Base-by-base conservation (phyloP, 495 filamentous ascomycete genomes). In the Neurospora discreta region DNA sequence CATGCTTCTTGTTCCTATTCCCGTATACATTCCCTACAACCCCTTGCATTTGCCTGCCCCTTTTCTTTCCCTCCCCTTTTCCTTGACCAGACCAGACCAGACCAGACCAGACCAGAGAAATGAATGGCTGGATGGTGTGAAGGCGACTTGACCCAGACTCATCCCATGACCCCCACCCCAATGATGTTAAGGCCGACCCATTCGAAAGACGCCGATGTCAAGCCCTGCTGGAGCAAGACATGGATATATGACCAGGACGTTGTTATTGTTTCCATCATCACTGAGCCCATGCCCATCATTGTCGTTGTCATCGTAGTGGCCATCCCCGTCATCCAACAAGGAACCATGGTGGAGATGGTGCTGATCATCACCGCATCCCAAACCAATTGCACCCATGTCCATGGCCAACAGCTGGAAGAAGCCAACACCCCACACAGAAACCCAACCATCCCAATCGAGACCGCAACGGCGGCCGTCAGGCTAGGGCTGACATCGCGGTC, bases 401-500 rank as follows among this genome's bases (percentile, higher is more conserved):
- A 60, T 1, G 6, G 1, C 26, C 52, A 52, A 60, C 26, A 30
- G 15, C 52, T 65, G 33, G 33, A 36, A 36, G 52, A 65, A 65
- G 26, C 69, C 43, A 74, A 16, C 15, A 75, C 39, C 6, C 75
- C 77, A 1, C 73, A 1, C 44, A 74, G 15, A 15, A 78, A 73
- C 23, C 75, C 77, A 18, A 26, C 44, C 8, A 68, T 13, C 8
- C 58, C 71, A 38, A 76, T 39, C 11, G 30, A 38, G 13, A 69
- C 7, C 68, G 43, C 71, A 0, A 75, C 75, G 0, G 72, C 74
- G 1, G 30, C 67, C 70, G 77, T 77, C 39, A 78, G 23, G 7
- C 70, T 73, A 9, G 70, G 38, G n/a, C 73, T 76, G 30, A 76
- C 72, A 13, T 75, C 75, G 8, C 72, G 39, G 3, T 76, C 73